Evolutionary conservation across 2,329 filamentous ascomycete species (phyloP).

Genomic region (Thielaviopsis populi): DNA sequence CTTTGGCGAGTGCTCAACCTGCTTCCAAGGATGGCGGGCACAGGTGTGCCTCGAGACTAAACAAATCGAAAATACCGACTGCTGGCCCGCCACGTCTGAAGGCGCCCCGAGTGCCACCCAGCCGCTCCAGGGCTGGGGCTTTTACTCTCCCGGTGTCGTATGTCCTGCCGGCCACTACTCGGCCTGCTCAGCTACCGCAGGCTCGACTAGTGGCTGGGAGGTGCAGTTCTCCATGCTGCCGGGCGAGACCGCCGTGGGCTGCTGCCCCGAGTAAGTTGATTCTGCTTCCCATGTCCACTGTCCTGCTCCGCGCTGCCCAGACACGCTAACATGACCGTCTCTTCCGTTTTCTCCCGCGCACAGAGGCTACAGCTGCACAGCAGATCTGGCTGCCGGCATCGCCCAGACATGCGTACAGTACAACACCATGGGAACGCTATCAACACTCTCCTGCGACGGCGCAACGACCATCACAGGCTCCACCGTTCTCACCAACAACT

Average conservation of each 20-base stretch:
- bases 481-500: slow-evolving; percentile 8
- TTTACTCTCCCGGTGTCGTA: slow-evolving; percentile 25
- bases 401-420: slow-evolving; percentile 17
- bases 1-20: slow-evolving; percentile 11
- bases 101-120: slow-evolving; percentile 6
- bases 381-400: slow-evolving; percentile 19
- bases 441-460: slow-evolving; percentile 12
- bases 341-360: not conserved
- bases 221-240: slow-evolving; percentile 21
- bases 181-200: slow-evolving; percentile 23
- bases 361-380: slow-evolving; percentile 19
- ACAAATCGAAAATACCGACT: slow-evolving; percentile 14
- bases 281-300: not conserved
- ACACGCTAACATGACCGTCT: not conserved
- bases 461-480: slow-evolving; percentile 10
- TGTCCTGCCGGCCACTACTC: slow-evolving; percentile 24
- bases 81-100: slow-evolving; percentile 10
- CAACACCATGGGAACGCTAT: slow-evolving; percentile 17
- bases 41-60: slow-evolving; percentile 11
- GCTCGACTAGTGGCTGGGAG: slow-evolving; percentile 19
- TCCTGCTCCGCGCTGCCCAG: not conserved
- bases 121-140: slow-evolving; percentile 21
- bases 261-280: slow-evolving; percentile 23
- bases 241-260: slow-evolving; percentile 24
- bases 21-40: slow-evolving; percentile 9